Conservation (phyloP, 495 filamentous ascomycete species). For the Friedmanniomyces endolithicus region DNA sequence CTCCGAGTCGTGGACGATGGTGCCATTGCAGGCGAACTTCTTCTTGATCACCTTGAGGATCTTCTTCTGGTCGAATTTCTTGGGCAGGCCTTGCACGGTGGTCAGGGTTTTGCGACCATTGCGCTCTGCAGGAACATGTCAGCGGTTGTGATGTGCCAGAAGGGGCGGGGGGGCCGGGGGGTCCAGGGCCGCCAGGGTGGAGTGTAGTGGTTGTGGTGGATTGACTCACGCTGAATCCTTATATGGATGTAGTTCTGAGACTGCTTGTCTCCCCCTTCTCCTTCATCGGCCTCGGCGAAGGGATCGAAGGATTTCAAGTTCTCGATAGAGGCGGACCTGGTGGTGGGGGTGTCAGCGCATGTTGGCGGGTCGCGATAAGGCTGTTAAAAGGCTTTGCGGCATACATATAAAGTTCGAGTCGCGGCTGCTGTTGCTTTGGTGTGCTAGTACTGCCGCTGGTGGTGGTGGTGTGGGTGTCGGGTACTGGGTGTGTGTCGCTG, state of each 20-base stretch:
- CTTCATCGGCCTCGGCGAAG: slow-evolving; percentile 99
- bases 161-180: slow-evolving; percentile 2
- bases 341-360: not conserved
- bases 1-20: slow-evolving; percentile 90
- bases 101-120: slow-evolving; percentile 99
- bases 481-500: not conserved
- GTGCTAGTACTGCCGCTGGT: not conserved
- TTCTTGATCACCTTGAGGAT: slow-evolving; percentile 99
- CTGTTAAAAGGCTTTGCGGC: not conserved
- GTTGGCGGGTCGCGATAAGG: not conserved
- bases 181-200: no score
- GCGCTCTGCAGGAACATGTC: slow-evolving; percentile 54
- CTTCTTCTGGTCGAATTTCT: slow-evolving; percentile 98
- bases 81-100: slow-evolving; percentile 93
- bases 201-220: not conserved
- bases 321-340: slow-evolving; percentile 51
- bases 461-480: not conserved
- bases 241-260: slow-evolving; percentile 99
- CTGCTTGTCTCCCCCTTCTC: slow-evolving; percentile 85
- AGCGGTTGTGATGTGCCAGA: not conserved
- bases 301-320: slow-evolving; percentile 99
- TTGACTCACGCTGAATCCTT: slow-evolving; percentile 76
- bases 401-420: not conserved
- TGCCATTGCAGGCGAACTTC: slow-evolving; percentile 99
- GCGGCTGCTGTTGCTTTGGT: not conserved